Evolutionary conservation across 2,329 filamentous ascomycete species (phyloP), one percentile per base, ranked within the genome.

Genomic region (Ophiocordyceps camponoti-rufipedis): DNA sequence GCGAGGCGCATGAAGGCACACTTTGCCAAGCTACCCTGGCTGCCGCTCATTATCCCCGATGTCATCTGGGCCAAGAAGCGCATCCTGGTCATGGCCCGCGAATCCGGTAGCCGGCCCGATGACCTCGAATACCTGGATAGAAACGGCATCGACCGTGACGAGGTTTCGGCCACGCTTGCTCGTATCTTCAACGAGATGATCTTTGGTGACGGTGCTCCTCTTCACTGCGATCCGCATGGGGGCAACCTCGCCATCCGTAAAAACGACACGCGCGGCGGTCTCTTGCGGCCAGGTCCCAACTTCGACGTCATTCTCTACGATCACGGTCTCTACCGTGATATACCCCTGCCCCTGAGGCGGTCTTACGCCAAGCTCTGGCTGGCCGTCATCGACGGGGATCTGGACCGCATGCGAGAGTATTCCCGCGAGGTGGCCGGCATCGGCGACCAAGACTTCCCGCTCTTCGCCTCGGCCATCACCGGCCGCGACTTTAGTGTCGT

Each of bases 161-260:
- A 96, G 62, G 91, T 98, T 5, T 94, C 88, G 0, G 88, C 89
- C 1, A 83, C 87, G 0, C 70, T 98, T 4, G 82, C 91, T 0
- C 79, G 81, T 48, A 86, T 98, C 48, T 98, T 98, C 72, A 98
- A 98, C 68, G 88, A 96, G 60, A 98, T 98, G 91, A 95, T 98
- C 53, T 98, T 98, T 53, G 88, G 89, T 43, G 75, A 80, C 45
- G 74, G 81, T 48, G 89, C 89, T 0, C 87, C 91, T 0, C 67
- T 98, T 38, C 91, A 98, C 65, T 98, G 91, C 64, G 91, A 98
- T 58, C 91, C 91, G 0, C 91, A 98, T 57, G 91, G 88, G 43
- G 91, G 91, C 42, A 98, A 98, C 57, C 82, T 98, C 46, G 88
- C 91, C 19, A 86, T 98, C 49, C 80, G 88, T 40, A 79, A 85